Evolutionary conservation across 441 rosid genomes (phyloP).

Genomic region (Gossypium armourianum): DNA sequence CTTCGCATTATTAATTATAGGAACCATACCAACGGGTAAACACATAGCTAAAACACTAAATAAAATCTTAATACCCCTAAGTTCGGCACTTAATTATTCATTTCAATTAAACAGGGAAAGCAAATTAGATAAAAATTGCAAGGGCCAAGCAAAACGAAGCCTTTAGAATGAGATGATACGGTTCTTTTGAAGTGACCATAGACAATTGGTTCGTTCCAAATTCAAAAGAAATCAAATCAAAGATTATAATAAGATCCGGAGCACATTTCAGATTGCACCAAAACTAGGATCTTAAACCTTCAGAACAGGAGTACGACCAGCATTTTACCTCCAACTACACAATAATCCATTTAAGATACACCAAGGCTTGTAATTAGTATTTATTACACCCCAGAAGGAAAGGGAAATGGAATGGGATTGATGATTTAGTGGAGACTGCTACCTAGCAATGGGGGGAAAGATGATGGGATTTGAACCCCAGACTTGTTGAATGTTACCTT

Average conservation of each 20-base stretch:
- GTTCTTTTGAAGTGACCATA: background rate
- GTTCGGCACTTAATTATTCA: background rate
- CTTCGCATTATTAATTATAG: too few species aligned
- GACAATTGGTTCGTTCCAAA: background rate
- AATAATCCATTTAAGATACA: background rate
- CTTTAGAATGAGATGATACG: background rate
- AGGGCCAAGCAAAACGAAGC: background rate
- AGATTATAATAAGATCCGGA: background rate
- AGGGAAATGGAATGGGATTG: too few species aligned
- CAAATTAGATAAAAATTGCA: background rate
- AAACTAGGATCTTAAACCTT: background rate
- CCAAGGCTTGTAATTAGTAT: background rate
- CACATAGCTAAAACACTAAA: background rate
- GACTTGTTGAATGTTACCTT: background rate
- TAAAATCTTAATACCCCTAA: background rate
- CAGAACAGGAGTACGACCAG: background rate
- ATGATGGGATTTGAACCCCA: background rate
- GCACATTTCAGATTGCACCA: background rate
- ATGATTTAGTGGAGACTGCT: too few species aligned
- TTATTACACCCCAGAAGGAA: background rate
- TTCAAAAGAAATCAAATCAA: background rate
- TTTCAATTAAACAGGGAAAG: background rate
- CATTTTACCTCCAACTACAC: background rate
- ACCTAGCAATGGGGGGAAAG: too few species aligned
- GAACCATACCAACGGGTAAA: background rate